These are phyloP conservation scores for Salix koriyanagi DNA, from an alignment of 345 rosid genomes.

Conservation along the genomic window DNA sequence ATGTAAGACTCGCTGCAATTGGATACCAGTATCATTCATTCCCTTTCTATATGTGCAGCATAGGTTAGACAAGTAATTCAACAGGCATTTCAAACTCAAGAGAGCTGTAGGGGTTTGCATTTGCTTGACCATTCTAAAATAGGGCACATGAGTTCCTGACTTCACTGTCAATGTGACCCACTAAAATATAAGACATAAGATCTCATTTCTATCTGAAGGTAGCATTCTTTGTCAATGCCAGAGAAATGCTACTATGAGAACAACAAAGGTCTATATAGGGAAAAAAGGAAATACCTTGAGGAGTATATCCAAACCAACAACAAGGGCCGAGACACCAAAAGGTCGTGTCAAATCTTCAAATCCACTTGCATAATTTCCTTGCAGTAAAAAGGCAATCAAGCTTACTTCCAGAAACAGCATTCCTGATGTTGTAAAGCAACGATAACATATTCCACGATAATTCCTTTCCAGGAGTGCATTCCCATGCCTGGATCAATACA, in stretches of 20 bases:
- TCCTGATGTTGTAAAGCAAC: conserved; percentile 75
- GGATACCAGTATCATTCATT: background rate
- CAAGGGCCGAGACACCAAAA: conserved; percentile 64
- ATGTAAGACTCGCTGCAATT: background rate
- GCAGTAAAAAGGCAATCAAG: conserved; percentile 84
- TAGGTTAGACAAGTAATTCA: background rate
- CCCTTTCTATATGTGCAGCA: background rate
- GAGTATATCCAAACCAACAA: conserved; percentile 73
- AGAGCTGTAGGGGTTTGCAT: background rate
- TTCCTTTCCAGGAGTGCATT: conserved; percentile 75
- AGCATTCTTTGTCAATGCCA: background rate
- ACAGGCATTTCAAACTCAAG: background rate
- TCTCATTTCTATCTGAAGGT: background rate
- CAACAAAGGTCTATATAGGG: background rate
- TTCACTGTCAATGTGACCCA: background rate
- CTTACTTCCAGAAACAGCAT: conserved; percentile 94
- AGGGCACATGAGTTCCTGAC: background rate
- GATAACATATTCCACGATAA: conserved; percentile 76
- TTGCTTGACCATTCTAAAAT: background rate
- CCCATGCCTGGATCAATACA: conserved; percentile 57
- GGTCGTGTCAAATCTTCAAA: conserved; percentile 70
- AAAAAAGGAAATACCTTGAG: conserved; percentile 56
- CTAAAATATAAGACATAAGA: background rate
- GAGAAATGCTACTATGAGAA: background rate
- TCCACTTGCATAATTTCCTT: conserved; percentile 84